Evolutionary conservation across 2,329 filamentous ascomycete genomes (phyloP), one percentile per base, ranked within the genome.

Genomic region (Sporothrix mexicana): DNA sequence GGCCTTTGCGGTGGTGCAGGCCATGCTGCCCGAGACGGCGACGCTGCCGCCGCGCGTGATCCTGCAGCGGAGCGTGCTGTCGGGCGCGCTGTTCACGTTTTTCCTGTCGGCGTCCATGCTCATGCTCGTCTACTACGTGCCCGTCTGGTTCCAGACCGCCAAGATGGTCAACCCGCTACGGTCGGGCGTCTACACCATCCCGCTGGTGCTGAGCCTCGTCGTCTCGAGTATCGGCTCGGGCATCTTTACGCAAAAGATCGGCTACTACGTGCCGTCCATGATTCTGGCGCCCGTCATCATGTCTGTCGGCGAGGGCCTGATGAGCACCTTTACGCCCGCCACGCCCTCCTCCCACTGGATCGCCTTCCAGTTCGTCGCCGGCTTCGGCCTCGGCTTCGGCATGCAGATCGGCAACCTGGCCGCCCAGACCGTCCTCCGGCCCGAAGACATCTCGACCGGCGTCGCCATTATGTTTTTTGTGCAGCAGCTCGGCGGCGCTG

Each of bases 191-290:
- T 78, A 80, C 59, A 78, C 81, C 20, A 79, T 85, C 23, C 83
- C 83, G 17, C 77, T 83, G 41, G 77, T 84, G 7, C 79, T 85
- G 9, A 77, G 80, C 57, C 79, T 83, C 71, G 82, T 85, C 30
- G 70, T 84, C 5, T 78, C 80, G 15, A 83, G 82, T 6, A 81
- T 85, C 71, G 45, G 79, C 2, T 80, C 80, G 10, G 84, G 84
- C 49, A 77, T 78, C 4, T 73, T 82, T 7, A 79, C 83, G n/a
- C 77, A 80, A 1, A 79, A 76, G 36, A 77, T 83, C n/a, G 84
- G 85, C 20, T 84, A 84, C 77, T 86, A 85, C 74, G 82, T 82
- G 12, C 84, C 83, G 1, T 79, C 83, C 71, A 80, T 84, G 78
- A 76, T 85, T 49, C 49, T 80, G 15, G 83, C 83, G 61, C 79